Conservation (phyloP, 352 stramenopile genomes). For the Aphanomyces cochlioides region DNA sequence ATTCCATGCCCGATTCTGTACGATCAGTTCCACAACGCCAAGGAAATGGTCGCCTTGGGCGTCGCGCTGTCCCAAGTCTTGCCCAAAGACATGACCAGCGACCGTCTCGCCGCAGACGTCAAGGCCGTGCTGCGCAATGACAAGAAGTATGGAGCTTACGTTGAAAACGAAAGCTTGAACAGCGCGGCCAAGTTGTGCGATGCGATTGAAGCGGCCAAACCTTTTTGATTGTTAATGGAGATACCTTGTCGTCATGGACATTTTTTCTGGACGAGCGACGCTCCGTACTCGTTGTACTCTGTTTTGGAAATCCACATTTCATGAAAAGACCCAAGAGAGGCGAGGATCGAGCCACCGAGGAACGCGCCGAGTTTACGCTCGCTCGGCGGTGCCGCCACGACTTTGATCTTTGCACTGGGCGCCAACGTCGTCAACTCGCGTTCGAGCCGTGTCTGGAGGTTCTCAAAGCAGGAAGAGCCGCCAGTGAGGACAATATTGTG, state of each 20-base stretch:
- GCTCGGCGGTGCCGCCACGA: conserved; percentile 57
- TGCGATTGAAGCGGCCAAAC: not conserved
- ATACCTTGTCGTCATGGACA: conserved; percentile 53
- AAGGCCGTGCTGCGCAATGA: not conserved
- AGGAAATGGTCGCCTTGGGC: conserved; percentile 16
- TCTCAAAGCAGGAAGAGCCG: conserved; percentile 79
- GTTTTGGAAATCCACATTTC: conserved; percentile 99
- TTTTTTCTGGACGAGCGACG: conserved; percentile 96
- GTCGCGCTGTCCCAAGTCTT: not conserved
- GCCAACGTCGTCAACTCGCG: conserved; percentile 62
- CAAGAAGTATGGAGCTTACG: not conserved
- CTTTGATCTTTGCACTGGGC: conserved; percentile 53
- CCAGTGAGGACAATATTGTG: conserved; percentile 79
- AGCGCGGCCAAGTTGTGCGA: not conserved
- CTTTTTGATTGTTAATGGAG: not conserved
- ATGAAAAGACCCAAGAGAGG: conserved; percentile 96
- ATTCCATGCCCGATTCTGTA: conserved; percentile 11
- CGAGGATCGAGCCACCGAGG: conserved; percentile 96
- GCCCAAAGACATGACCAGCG: not conserved
- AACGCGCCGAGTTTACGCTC: conserved; percentile 71
- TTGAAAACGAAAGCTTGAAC: not conserved
- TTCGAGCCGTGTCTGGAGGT: conserved; percentile 65
- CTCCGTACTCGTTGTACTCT: conserved; percentile 98
- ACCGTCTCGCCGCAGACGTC: not conserved
- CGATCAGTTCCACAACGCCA: conserved; percentile 24